Conservation (phyloP, 139 green algal genomes). For the Astrephomene gubernaculifera region DNA sequence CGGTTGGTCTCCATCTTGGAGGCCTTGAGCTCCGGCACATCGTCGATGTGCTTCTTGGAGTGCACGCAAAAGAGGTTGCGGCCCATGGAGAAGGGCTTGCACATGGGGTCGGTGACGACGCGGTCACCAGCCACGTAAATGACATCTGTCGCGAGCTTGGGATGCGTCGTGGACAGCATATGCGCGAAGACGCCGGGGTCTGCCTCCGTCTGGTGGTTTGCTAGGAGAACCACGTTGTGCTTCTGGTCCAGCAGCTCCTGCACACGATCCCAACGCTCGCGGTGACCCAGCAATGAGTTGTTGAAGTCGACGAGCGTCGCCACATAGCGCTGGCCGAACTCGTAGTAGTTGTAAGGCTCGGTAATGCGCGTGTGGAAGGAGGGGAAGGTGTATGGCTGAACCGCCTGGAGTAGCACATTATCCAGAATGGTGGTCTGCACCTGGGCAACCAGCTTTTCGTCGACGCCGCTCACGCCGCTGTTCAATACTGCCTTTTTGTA, state of each 20-base stretch:
- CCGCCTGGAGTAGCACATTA: conserved; percentile 64
- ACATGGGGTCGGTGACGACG: conserved; percentile 96
- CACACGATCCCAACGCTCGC: conserved; percentile 67
- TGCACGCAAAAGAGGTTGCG: conserved; percentile 99
- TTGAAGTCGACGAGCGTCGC: conserved; percentile 92
- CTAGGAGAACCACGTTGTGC: conserved; percentile 97
- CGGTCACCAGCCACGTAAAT: conserved; percentile 91
- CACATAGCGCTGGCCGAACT: conserved; percentile 96
- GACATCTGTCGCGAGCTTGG: conserved; percentile 79
- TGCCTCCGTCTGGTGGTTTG: conserved; percentile 99
- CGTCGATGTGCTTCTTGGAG: conserved; percentile 98
- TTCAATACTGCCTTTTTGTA: conserved; percentile 83
- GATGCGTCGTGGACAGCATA: conserved; percentile 89
- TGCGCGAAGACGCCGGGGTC: conserved; percentile 97
- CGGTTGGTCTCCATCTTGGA: conserved; percentile 93
- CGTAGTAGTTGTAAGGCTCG: conserved; percentile 94
- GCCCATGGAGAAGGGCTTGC: conserved; percentile 99
- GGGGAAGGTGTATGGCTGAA: conserved; percentile 90
- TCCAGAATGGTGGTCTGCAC: conserved; percentile 75
- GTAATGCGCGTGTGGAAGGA: conserved; percentile 89
- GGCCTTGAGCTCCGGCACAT: conserved; percentile 88
- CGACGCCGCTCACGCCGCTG: conserved; percentile 60
- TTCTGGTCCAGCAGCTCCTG: conserved; percentile 71
- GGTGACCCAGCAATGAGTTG: conserved; percentile 83
- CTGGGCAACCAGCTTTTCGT: conserved; percentile 75